These are phyloP conservation scores for Tuber aestivum DNA, from an alignment of 495 filamentous ascomycete genomes.

Conservation along the genomic window DNA sequence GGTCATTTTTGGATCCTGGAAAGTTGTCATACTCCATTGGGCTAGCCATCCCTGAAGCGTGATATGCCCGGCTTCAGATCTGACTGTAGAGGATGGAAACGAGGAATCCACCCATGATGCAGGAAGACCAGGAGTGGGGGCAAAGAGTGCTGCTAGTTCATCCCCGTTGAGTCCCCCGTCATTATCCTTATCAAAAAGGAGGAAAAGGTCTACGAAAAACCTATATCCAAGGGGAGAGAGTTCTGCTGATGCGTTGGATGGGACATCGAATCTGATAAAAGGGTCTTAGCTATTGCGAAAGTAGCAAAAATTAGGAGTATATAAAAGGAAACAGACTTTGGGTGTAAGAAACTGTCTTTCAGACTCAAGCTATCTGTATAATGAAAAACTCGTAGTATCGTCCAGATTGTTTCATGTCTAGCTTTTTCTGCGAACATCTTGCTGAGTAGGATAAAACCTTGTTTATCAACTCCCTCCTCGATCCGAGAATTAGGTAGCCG, in stretches of 20 bases:
- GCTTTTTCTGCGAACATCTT: conserved; percentile 96
- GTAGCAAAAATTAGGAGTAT: not conserved
- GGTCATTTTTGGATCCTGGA: conserved; percentile 88
- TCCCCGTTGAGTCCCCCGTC: conserved; percentile 84
- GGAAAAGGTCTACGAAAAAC: conserved; percentile 94
- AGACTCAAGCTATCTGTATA: conserved; percentile 91
- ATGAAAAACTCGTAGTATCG: conserved; percentile 89
- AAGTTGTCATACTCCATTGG: conserved; percentile 99
- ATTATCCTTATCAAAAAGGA: conserved; percentile 93
- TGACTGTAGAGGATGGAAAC: conserved; percentile 89
- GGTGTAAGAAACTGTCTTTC: conserved; percentile 84
- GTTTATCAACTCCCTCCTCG: conserved; percentile 68
- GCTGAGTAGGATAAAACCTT: conserved; percentile 81
- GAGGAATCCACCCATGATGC: conserved; percentile 73
- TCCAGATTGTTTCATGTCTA: conserved; percentile 97
- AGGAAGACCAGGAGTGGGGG: conserved; percentile 85
- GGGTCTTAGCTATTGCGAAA: not conserved
- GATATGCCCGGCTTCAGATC: conserved; percentile 90
- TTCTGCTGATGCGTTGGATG: conserved; percentile 83
- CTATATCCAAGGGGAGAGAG: conserved; percentile 90
- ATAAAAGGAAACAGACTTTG: conserved; percentile 48
- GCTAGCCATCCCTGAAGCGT: conserved; percentile 97
- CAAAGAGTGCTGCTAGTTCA: conserved; percentile 80
- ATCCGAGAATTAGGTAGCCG: conserved; percentile 56
- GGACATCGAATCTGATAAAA: conserved; percentile 64